These are phyloP conservation scores for Zygnema cylindricum DNA, from an alignment of 139 green algal genomes.

Conservation along the genomic window DNA sequence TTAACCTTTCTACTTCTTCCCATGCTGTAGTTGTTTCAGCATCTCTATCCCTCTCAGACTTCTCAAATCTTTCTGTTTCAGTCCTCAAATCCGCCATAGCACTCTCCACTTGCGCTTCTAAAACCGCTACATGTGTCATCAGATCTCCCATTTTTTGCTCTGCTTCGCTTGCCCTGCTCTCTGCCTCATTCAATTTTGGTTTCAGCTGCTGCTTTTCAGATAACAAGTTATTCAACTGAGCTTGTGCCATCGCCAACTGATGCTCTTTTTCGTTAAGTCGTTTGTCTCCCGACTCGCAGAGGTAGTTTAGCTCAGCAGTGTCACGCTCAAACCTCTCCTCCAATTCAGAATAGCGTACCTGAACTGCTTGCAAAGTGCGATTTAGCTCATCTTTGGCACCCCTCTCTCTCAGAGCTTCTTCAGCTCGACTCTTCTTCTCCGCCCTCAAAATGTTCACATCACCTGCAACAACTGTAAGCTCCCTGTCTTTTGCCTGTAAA, in stretches of 20 bases:
- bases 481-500: neutral
- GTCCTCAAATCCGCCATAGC: neutral
- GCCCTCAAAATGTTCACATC: neutral
- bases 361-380: neutral
- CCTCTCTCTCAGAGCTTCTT: neutral
- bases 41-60: neutral
- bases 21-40: neutral
- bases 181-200: neutral
- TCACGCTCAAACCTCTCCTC: neutral
- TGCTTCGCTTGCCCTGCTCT: neutral
- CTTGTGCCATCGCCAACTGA: neutral
- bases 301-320: neutral
- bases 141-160: no score
- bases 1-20: neutral
- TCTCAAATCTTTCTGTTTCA: neutral
- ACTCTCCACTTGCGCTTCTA: neutral
- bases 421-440: neutral
- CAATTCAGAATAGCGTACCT: neutral
- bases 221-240: neutral
- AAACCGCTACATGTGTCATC: no score
- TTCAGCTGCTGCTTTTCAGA: neutral
- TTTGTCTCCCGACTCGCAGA: neutral
- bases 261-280: neutral
- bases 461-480: neutral
- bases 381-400: neutral